Percentiles rank a stretch among this genome's conserved stretches.
Conservation (phyloP, 2,329 filamentous ascomycete species). For the Aspergillus aculeatinus region DNA sequence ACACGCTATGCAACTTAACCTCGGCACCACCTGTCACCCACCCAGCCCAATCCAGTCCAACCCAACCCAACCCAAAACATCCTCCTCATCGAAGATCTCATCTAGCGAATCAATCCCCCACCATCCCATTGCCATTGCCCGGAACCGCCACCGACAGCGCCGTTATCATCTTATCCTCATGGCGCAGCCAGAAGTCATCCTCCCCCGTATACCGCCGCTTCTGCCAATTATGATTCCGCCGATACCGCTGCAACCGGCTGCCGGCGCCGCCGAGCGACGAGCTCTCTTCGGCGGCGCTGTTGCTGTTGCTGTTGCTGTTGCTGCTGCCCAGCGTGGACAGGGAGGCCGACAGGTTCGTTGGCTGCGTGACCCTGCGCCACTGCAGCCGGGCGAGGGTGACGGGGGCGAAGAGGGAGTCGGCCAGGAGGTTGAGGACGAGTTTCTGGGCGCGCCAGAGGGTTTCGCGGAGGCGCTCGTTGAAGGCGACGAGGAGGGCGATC, state of each 20-base stretch:
- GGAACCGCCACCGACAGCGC: conserved; percentile 11
- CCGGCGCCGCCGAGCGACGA: conserved; percentile 1
- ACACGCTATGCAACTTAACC: too few relatives aligned
- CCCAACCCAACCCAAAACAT: too few relatives aligned
- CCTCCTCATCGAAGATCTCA: too few relatives aligned
- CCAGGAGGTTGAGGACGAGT: conserved; percentile 22
- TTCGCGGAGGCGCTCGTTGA: conserved; percentile 42
- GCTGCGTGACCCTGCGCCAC: conserved; percentile 7
- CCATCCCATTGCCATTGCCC: conserved; percentile 12
- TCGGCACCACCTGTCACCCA: too few relatives aligned
- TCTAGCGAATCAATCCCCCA: conserved; percentile 3
- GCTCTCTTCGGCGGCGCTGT: neutral
- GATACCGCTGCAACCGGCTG: conserved; percentile 27
- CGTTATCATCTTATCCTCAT: conserved; percentile 20
- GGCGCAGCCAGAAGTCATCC: conserved; percentile 34
- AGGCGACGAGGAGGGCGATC: conserved; percentile 55
- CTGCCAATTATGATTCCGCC: conserved; percentile 11
- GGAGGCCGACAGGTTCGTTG: neutral
- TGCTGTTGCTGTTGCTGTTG: too few relatives aligned
- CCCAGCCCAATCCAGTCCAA: too few relatives aligned
- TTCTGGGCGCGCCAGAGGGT: conserved; percentile 24
- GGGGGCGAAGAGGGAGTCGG: conserved; percentile 26
- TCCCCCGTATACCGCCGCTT: conserved; percentile 18
- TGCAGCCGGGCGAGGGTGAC: conserved; percentile 4
- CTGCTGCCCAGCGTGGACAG: neutral